phyloP scores from a whole-genome alignment of 192 early-diverging fungal species.

The Spinellus fusiger region DNA sequence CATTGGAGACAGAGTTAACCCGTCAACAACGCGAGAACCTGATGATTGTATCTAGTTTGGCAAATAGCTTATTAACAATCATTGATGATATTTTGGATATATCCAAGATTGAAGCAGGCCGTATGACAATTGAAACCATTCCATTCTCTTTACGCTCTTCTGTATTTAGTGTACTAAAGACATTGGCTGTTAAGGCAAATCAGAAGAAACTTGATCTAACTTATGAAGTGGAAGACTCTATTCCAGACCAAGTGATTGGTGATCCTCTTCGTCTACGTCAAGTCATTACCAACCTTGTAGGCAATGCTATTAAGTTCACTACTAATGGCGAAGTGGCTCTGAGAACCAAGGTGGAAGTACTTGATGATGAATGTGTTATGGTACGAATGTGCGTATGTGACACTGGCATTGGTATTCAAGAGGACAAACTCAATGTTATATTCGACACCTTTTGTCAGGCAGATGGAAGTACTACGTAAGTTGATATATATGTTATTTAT shows the following conservation, averaged over 20 bases:
- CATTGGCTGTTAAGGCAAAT: conserved; percentile 63
- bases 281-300: conserved; percentile 76
- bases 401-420: conserved; percentile 81
- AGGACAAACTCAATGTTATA: conserved; percentile 67
- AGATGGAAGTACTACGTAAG: conserved; percentile 67
- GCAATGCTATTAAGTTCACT: conserved; percentile 86
- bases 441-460: conserved; percentile 84
- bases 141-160: conserved; percentile 58
- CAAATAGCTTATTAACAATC: conserved; percentile 67
- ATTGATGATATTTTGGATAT: conserved; percentile 85
- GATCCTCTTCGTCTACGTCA: conserved; percentile 73
- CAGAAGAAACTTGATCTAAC: conserved; percentile 69
- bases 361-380: conserved; percentile 37
- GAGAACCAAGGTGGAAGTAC: conserved; percentile 35
- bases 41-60: conserved; percentile 68
- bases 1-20: conserved; percentile 72
- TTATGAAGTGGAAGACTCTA: conserved; percentile 59
- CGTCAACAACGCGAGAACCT: conserved; percentile 77
- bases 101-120: conserved; percentile 80
- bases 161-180: conserved; percentile 64
- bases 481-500: neutral
- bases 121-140: conserved; percentile 71
- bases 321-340: conserved; percentile 64
- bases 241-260: conserved; percentile 66
- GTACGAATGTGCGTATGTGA: conserved; percentile 69